Evolutionary conservation across 352 stramenopile genomes (phyloP), one percentile per base, ranked within the genome.

Genomic region (Phytophthora aleatoria): DNA sequence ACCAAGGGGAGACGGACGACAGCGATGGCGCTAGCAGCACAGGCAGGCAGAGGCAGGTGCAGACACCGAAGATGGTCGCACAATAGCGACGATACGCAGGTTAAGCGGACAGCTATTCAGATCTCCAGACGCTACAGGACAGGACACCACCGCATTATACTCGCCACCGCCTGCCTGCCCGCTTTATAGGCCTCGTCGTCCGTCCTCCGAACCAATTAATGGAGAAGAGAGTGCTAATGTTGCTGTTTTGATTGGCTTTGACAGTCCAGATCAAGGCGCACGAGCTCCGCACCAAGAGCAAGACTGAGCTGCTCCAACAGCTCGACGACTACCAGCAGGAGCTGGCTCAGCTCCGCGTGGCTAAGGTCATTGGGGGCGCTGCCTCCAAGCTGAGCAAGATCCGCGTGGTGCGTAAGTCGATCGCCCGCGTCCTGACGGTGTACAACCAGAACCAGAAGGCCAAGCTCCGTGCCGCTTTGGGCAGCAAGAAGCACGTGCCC

Each of bases 311-410:
- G 48, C 91, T 99, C 61, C 97, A 95, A 73, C 92, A 98, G 74
- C 92, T 99, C 64, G 91, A 98, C 81, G 97, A 99, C 72, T 94
- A 98, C 71, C 98, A 99, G 79, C 97, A 98, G 83, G 97, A 99
- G 82, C 89, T 99, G 57, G 88, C 95, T 43, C 89, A 92, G 83
- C 94, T 99, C 65, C 95, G 98, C 73, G 97, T 99, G 53, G 96
- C 97, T 70, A 99, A 99, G 91, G 97, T 99, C 47, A 99, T 98
- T 45, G 97, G 97, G 64, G 98, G 98, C 57, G 97, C 98, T 35
- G 96, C 97, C 56, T 98, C 96, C 45, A 99, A 99, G 93, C 96
- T 99, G 64, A 94, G 96, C 77, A 99, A 99, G 90, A 99, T 99
- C 85, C 97, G 97, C 74, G 82, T 95, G 39, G 97, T 99, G 20